Conservation (phyloP, 768 basidiomycete species). For the Tephrocybe sp. region DNA sequence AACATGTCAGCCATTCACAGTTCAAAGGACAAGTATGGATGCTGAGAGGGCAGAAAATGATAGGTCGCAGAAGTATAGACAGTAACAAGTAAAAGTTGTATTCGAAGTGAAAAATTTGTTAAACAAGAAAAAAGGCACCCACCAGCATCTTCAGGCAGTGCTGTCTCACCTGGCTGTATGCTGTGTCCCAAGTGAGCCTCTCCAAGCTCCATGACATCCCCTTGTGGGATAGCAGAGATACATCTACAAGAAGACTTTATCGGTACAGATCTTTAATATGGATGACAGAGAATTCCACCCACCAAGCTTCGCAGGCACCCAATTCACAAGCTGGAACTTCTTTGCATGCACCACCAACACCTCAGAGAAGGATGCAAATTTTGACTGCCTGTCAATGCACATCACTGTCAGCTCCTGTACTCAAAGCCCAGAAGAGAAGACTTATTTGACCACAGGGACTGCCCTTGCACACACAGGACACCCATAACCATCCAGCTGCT, state of each 20-base stretch:
- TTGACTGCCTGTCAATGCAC: conserved; percentile 48
- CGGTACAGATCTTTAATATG: too few species aligned
- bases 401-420: neutral
- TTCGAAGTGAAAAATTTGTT: too few species aligned
- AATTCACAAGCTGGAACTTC: conserved; percentile 93
- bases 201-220: conserved; percentile 60
- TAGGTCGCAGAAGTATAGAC: neutral
- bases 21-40: too few species aligned
- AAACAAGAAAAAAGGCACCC: too few species aligned
- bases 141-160: conserved; percentile 59
- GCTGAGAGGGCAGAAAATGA: neutral
- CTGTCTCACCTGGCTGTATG: conserved; percentile 65
- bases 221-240: conserved; percentile 75
- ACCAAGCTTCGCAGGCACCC: conserved; percentile 97
- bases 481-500: conserved; percentile 69
- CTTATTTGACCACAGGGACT: conserved; percentile 74
- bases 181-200: conserved; percentile 66
- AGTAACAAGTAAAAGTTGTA: too few species aligned
- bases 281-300: conserved; percentile 24
- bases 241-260: conserved; percentile 52
- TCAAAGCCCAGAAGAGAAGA: neutral
- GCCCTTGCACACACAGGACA: conserved; percentile 74
- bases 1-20: neutral
- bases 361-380: conserved; percentile 86
- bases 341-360: conserved; percentile 88